Evolutionary conservation across 371 early-diverging fungal species (phyloP), one percentile per base, ranked within the genome.

Genomic region (Rhizopus sp.): DNA sequence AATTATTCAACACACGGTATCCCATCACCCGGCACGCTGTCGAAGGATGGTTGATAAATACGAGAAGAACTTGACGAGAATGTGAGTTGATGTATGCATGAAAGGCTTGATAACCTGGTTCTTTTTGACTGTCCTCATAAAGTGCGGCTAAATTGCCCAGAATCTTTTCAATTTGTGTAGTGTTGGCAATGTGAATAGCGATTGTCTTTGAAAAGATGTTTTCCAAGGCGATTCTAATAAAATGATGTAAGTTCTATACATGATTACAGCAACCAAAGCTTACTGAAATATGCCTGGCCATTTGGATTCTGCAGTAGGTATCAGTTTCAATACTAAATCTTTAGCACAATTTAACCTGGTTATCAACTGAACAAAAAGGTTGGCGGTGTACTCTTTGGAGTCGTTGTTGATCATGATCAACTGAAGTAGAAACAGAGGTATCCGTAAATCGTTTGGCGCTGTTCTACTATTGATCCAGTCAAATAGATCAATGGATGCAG

Each of bases 1-100:
- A 73, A 33, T 67, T 64, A 3, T 54, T 42, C 17, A 78, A 46
- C 10, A 73, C 62, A 13, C 69, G 70, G 41, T 71, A 78, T 3
- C 78, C 78, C 56, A 75, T 55, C 0, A 62, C 63, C 5, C 75
- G 56, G 42, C 78, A 75, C 44, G 73, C 68, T 55, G 73, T 63
- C 0, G 73, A 73, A 13, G 78, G 78, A 47, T 78, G 75, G 33
- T 73, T 78, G 10, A 78, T 56, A 49, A 78, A 78, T 3, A 78
- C 40, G 3, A 75, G 51, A 13, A 73, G 16, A 0, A 78, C 73
- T 32, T 75, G 73, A 8, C 70, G 61, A 73, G 75, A 78, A 37
- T 73, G 73, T 1, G 33, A 46, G 7, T 61, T 55, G 5, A 75
- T 50, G 38, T 75, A 78, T 0, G 30, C 13, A 44, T 73, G 60